phyloP scores from a whole-genome alignment of 2,329 filamentous ascomycete species.

The Fusarium chuoi region DNA sequence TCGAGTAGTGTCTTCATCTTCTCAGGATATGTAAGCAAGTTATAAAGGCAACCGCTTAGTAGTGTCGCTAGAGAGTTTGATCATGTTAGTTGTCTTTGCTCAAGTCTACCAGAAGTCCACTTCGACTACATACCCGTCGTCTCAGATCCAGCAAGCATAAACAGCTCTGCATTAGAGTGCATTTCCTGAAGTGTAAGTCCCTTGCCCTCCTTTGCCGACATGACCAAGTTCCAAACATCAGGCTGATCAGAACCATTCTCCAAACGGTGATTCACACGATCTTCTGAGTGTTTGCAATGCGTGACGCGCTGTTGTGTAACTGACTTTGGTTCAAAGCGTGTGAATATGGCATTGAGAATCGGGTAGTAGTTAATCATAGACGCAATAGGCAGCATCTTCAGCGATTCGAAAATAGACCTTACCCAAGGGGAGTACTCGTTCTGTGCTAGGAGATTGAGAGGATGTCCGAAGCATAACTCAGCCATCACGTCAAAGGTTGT shows the following conservation, averaged over 20 bases:
- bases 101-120: background rate
- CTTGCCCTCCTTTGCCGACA: slow-evolving; percentile 12
- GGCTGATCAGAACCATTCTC: slow-evolving; percentile 17
- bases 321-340: background rate
- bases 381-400: background rate
- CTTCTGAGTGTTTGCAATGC: slow-evolving; percentile 8
- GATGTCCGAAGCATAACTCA: slow-evolving; percentile 43
- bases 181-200: slow-evolving; percentile 15
- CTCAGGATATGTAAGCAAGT: background rate
- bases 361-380: slow-evolving; percentile 20
- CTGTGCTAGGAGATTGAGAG: slow-evolving; percentile 39
- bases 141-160: slow-evolving; percentile 26
- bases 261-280: slow-evolving; percentile 2
- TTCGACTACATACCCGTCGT: background rate
- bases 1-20: background rate
- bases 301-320: slow-evolving; percentile 1
- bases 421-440: slow-evolving; percentile 44
- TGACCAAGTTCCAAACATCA: slow-evolving; percentile 19
- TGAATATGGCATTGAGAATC: background rate
- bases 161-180: slow-evolving; percentile 20
- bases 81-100: background rate
- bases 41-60: background rate
- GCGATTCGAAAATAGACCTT: slow-evolving; percentile 30
- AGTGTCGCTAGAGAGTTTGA: background rate
- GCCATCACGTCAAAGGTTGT: slow-evolving; percentile 45